Evolutionary conservation across 805 yeast genomes (phyloP).

Genomic region (Candida boleticola): DNA sequence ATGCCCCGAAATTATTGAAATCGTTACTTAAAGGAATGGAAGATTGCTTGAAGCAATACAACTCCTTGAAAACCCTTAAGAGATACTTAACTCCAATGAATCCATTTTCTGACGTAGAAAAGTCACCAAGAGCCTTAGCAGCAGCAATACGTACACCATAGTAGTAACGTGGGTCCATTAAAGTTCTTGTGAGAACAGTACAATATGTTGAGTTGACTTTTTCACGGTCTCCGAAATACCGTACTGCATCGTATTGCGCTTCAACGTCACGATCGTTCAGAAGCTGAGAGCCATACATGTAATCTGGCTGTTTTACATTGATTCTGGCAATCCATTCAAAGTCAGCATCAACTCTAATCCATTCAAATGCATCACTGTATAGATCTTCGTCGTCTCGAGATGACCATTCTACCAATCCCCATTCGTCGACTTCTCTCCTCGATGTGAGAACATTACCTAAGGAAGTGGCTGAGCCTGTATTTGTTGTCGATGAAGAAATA

Average conservation of each 20-base stretch:
- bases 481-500: constrained; percentile 16
- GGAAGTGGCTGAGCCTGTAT: constrained; percentile 19
- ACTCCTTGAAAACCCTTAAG: constrained; percentile 60
- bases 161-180: constrained; percentile 80
- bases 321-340: constrained; percentile 92
- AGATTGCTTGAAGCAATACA: constrained; percentile 68
- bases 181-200: constrained; percentile 72
- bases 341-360: constrained; percentile 98
- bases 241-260: constrained; percentile 85
- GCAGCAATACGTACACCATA: constrained; percentile 90
- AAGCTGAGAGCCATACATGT: constrained; percentile 90
- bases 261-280: constrained; percentile 95
- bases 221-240: constrained; percentile 60
- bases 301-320: constrained; percentile 83
- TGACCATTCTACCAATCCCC: constrained; percentile 74
- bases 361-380: constrained; percentile 87
- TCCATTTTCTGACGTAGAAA: constrained; percentile 58
- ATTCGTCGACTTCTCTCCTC: constrained; percentile 57
- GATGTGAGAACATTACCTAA: constrained; percentile 76
- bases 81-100: constrained; percentile 75
- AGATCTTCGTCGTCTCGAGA: constrained; percentile 66
- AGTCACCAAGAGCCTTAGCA: constrained; percentile 69
- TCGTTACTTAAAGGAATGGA: constrained; percentile 76
- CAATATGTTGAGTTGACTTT: constrained; percentile 67
- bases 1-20: constrained; percentile 66